A percentile compares a stretch with the other conserved stretches of the same genome.
Conservation (phyloP, 208 protist genomes). For the Naegleria lovaniensis region DNA sequence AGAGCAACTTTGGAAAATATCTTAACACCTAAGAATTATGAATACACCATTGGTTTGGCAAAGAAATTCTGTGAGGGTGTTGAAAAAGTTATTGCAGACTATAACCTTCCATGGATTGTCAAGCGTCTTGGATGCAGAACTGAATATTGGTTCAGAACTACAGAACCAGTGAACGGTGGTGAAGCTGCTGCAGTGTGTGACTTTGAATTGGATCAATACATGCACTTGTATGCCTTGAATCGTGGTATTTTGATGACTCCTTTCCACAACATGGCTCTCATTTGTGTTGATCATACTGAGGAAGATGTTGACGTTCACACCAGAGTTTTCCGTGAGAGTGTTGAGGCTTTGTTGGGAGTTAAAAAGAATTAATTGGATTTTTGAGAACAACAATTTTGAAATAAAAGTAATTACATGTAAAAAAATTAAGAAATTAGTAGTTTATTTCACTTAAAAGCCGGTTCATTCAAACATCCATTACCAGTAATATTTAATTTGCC, state of each 20-base stretch:
- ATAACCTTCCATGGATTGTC: slow-evolving; percentile 39
- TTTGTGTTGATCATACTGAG: slow-evolving; percentile 41
- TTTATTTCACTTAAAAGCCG: too few species aligned
- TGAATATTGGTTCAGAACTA: slow-evolving; percentile 47
- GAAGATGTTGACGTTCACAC: slow-evolving; percentile 44
- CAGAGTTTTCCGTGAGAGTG: slow-evolving; percentile 38
- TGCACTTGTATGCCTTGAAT: slow-evolving; percentile 47
- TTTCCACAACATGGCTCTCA: slow-evolving; percentile 45
- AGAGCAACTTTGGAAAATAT: slow-evolving; percentile 46
- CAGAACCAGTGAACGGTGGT: slow-evolving; percentile 34
- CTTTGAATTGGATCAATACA: slow-evolving; percentile 44
- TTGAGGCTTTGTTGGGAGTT: slow-evolving; percentile 14
- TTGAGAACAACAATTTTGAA: neutral
- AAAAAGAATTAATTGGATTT: neutral
- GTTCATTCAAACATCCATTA: too few species aligned
- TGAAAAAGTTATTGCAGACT: slow-evolving; percentile 36
- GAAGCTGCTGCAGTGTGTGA: slow-evolving; percentile 43
- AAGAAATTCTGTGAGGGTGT: slow-evolving; percentile 44
- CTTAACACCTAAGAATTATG: slow-evolving; percentile 26
- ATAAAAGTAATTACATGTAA: too few species aligned
- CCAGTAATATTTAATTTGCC: too few species aligned
- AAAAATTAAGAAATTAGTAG: too few species aligned
- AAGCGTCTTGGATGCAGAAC: slow-evolving; percentile 45
- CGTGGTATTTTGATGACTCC: slow-evolving; percentile 47
- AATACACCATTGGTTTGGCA: slow-evolving; percentile 21